Percentiles rank a stretch among this genome's conserved stretches.
phyloP scores from a whole-genome alignment of 352 stramenopile genomes.

The Pythium oligandrum region DNA sequence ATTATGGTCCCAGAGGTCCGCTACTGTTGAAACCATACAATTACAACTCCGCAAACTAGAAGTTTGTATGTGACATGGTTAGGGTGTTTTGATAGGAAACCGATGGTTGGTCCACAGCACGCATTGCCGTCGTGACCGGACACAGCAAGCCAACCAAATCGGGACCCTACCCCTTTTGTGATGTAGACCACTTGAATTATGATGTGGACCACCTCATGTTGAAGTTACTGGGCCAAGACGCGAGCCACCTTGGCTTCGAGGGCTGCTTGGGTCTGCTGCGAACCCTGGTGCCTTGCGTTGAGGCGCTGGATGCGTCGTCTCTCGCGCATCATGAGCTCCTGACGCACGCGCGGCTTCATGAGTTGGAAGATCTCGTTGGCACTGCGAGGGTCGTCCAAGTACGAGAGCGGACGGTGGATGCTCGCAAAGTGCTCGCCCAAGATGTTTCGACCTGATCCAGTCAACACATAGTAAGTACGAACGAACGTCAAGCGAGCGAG shows the following conservation, averaged over 20 bases:
- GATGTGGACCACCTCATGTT: too few relatives aligned
- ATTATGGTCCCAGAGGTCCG: constrained; percentile 1
- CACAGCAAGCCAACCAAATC: constrained; percentile 12
- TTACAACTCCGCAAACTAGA: neutral
- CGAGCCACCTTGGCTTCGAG: constrained; percentile 7
- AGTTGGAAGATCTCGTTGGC: constrained; percentile 14
- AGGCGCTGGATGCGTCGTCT: constrained; percentile 18
- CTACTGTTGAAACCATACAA: constrained; percentile 11
- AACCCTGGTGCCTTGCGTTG: constrained; percentile 7
- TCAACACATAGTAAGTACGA: too few relatives aligned
- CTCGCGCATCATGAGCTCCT: constrained; percentile 16
- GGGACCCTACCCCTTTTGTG: constrained; percentile 3
- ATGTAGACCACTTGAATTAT: constrained; percentile 6
- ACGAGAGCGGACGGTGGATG: constrained; percentile 10
- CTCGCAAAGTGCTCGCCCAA: constrained; percentile 22
- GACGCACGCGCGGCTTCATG: constrained; percentile 16
- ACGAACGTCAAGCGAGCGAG: too few relatives aligned
- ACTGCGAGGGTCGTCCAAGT: neutral
- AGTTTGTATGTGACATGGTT: neutral
- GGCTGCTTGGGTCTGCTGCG: neutral
- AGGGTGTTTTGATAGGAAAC: neutral
- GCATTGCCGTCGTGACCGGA: too few relatives aligned
- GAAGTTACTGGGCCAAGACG: too few relatives aligned
- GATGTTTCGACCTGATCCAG: constrained; percentile 8
- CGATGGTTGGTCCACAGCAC: too few relatives aligned